phyloP scores from a whole-genome alignment of 108 stramenopile genomes.

The Fragilaria radians region DNA sequence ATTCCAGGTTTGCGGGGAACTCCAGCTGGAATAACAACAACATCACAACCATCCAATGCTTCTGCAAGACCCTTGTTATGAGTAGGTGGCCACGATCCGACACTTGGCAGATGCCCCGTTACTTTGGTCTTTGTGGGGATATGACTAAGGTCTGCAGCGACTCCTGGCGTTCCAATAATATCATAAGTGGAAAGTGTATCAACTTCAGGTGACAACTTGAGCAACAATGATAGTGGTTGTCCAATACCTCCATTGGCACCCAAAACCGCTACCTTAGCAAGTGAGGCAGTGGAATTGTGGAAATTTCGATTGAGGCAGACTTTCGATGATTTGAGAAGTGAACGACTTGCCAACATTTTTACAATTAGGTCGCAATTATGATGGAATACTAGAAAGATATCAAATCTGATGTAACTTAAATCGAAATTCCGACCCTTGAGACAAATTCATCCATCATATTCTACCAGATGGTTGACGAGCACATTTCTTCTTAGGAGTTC shows the following conservation, averaged over 20 bases:
- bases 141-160: slow-evolving; percentile 96
- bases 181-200: slow-evolving; percentile 83
- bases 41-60: slow-evolving; percentile 77
- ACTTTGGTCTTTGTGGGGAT: slow-evolving; percentile 48
- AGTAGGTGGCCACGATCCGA: slow-evolving; percentile 67
- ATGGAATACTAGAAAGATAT: too few species aligned
- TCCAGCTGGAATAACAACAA: slow-evolving; percentile 99
- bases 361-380: too few species aligned
- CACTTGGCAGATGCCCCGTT: slow-evolving; percentile 56
- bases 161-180: slow-evolving; percentile 92
- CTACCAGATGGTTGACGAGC: too few species aligned
- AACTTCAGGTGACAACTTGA: slow-evolving; percentile 88
- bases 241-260: slow-evolving; percentile 99
- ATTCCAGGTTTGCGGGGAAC: slow-evolving; percentile 98
- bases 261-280: slow-evolving; percentile 83
- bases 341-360: too few species aligned
- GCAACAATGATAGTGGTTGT: slow-evolving; percentile 94
- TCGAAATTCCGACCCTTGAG: too few species aligned
- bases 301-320: too few species aligned
- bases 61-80: slow-evolving; percentile 62
- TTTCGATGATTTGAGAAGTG: too few species aligned
- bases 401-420: too few species aligned
- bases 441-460: too few species aligned
- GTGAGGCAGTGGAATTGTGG: slow-evolving; percentile 20
- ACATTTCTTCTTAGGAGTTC: too few species aligned